Conservation (phyloP, 2,329 filamentous ascomycete genomes). For the Ophiostoma sp. region DNA sequence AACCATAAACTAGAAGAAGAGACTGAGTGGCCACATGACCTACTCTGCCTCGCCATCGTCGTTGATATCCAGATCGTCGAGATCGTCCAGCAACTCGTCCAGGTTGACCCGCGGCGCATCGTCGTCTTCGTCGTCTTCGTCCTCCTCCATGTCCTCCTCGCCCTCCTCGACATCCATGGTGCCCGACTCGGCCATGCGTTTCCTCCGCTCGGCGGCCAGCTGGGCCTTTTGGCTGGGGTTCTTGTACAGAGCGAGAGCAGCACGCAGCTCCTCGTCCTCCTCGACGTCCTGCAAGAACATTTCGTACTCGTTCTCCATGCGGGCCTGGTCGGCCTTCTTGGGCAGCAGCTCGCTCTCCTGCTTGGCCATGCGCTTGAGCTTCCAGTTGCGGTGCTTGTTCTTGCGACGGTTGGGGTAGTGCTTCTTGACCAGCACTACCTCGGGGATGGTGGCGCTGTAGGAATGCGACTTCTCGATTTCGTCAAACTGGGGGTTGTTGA, state of each 20-base stretch:
- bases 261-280: slow-evolving; percentile 85
- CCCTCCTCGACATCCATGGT: slow-evolving; percentile 55
- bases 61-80: slow-evolving; percentile 80
- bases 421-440: slow-evolving; percentile 96
- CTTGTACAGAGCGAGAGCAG: slow-evolving; percentile 86
- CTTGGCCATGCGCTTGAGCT: slow-evolving; percentile 86
- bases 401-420: slow-evolving; percentile 81
- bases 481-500: slow-evolving; percentile 86
- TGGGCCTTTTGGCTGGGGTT: slow-evolving; percentile 52
- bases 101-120: slow-evolving; percentile 71
- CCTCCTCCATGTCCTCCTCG: slow-evolving; percentile 51
- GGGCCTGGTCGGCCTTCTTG: slow-evolving; percentile 83
- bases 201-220: slow-evolving; percentile 33
- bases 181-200: slow-evolving; percentile 36
- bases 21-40: neutral
- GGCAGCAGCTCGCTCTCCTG: slow-evolving; percentile 86
- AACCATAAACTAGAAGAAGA: neutral
- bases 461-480: slow-evolving; percentile 75
- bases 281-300: slow-evolving; percentile 96
- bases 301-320: slow-evolving; percentile 91
- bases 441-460: slow-evolving; percentile 78
- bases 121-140: slow-evolving; percentile 58
- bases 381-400: slow-evolving; percentile 83
- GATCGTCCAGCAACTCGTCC: slow-evolving; percentile 85
- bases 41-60: slow-evolving; percentile 53